Conservation (phyloP, 495 filamentous ascomycete species). For the Tuber brumale region DNA sequence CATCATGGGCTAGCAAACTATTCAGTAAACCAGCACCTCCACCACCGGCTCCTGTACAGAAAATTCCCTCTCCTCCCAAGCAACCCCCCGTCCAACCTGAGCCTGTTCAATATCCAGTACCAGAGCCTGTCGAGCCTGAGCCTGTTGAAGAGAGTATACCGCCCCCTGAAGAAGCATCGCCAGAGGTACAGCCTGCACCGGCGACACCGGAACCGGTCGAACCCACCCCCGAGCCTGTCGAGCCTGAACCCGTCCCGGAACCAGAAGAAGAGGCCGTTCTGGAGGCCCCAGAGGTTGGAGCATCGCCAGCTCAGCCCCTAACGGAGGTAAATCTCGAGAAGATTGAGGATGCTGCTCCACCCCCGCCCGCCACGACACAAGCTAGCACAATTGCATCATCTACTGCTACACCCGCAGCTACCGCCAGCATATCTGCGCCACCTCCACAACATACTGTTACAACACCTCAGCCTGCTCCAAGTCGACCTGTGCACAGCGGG, state of each 20-base stretch:
- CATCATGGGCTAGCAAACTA: conserved; percentile 44
- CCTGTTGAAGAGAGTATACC: conserved; percentile 28
- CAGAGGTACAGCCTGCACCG: conserved; percentile 19
- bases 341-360: conserved; percentile 68
- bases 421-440: conserved; percentile 49
- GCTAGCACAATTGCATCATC: conserved; percentile 88
- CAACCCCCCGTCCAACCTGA: conserved; percentile 35
- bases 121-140: conserved; percentile 32
- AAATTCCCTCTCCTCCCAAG: conserved; percentile 33
- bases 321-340: conserved; percentile 89
- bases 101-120: conserved; percentile 40
- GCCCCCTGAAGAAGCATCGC: conserved; percentile 20
- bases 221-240: conserved; percentile 16
- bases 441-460: conserved; percentile 53
- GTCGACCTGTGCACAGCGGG: conserved; percentile 48
- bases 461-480: conserved; percentile 51
- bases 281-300: conserved; percentile 34
- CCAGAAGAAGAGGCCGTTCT: conserved; percentile 15
- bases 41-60: conserved; percentile 38
- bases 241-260: conserved; percentile 28
- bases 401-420: conserved; percentile 58
- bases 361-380: conserved; percentile 69
- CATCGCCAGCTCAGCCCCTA: conserved; percentile 45
- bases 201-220: conserved; percentile 27
- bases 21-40: conserved; percentile 43